These are phyloP conservation scores for Coniochaeta ligniaria DNA, from an alignment of 2,329 filamentous ascomycete genomes.

Conservation along the genomic window DNA sequence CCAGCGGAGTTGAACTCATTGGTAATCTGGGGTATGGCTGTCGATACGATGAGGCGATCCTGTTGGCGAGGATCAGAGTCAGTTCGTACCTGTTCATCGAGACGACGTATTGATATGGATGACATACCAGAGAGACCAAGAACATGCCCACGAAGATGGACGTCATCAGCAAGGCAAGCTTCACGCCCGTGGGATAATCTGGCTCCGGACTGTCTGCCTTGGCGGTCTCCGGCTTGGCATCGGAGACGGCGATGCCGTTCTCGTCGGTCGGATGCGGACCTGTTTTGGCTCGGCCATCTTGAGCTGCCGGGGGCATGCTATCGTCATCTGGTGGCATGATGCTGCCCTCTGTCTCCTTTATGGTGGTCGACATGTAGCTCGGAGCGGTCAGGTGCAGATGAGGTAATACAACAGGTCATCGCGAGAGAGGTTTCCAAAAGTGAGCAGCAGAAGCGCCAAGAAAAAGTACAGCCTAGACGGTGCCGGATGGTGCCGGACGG, in stretches of 20 bases:
- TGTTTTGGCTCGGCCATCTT: too few species aligned
- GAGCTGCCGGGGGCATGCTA: too few species aligned
- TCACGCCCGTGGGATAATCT: conserved; percentile 25
- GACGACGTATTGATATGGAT: background rate
- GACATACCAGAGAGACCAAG: conserved; percentile 23
- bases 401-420: too few species aligned
- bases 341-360: too few species aligned
- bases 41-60: conserved; percentile 28
- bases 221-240: background rate
- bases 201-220: conserved; percentile 6
- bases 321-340: too few species aligned
- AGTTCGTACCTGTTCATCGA: background rate
- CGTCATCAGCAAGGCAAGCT: conserved; percentile 22
- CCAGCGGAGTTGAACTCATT: conserved; percentile 27
- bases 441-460: background rate
- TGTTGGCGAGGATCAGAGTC: background rate
- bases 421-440: too few species aligned
- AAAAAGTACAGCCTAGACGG: too few species aligned
- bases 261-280: background rate
- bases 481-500: too few species aligned
- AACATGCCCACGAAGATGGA: conserved; percentile 29
- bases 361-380: too few species aligned
- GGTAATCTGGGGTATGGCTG: conserved; percentile 30
- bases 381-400: too few species aligned
- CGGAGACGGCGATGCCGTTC: background rate